Conservation (phyloP, 371 early-diverging fungal genomes). For the Mortierella sp. region DNA sequence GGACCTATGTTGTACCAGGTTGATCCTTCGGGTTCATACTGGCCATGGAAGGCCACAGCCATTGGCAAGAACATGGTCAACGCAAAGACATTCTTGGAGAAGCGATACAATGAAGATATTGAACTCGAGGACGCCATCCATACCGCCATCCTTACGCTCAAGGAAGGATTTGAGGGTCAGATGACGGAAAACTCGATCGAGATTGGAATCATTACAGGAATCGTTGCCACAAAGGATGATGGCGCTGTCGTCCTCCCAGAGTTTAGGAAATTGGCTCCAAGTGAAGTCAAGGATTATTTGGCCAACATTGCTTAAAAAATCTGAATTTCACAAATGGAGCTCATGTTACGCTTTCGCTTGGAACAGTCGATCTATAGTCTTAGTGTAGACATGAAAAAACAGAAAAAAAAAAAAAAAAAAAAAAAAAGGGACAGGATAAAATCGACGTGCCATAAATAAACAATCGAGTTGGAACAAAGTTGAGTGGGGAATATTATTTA, state of each 20-base stretch:
- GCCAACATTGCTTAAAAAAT: slow-evolving; percentile 86
- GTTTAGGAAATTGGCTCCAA: slow-evolving; percentile 82
- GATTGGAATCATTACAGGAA: slow-evolving; percentile 90
- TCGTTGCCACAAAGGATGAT: slow-evolving; percentile 61
- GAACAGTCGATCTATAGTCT: no score
- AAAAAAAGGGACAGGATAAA: neutral
- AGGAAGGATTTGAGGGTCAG: slow-evolving; percentile 97
- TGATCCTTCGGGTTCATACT: slow-evolving; percentile 99
- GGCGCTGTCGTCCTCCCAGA: slow-evolving; percentile 70
- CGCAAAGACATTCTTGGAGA: slow-evolving; percentile 98
- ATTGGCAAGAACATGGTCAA: slow-evolving; percentile 99
- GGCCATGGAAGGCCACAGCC: slow-evolving; percentile 98
- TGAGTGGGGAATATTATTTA: neutral
- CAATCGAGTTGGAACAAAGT: neutral
- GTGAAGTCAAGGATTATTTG: slow-evolving; percentile 95
- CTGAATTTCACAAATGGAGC: neutral
- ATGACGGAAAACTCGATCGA: slow-evolving; percentile 95
- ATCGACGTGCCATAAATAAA: neutral
- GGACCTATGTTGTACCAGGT: slow-evolving; percentile 97
- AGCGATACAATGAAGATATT: slow-evolving; percentile 93
- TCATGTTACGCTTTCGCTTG: no score
- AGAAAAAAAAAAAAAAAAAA: slow-evolving; percentile 1
- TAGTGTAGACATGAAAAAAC: neutral
- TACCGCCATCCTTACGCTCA: slow-evolving; percentile 97
- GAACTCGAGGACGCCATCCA: slow-evolving; percentile 99